phyloP scores from a whole-genome alignment of 257 asterid species.

The Mentha longifolia region DNA sequence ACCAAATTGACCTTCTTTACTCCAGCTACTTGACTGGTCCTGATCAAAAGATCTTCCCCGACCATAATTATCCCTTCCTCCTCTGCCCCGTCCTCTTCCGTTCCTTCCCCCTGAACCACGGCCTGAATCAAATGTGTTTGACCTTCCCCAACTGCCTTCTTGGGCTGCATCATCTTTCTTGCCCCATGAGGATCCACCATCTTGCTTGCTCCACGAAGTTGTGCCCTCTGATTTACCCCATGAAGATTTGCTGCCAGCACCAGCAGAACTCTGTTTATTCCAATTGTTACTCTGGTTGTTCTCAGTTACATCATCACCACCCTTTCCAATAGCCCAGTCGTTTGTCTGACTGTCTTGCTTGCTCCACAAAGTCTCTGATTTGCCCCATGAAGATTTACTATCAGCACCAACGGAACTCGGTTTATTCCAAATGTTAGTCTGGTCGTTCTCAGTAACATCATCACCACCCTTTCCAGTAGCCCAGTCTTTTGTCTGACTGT shows the following conservation, averaged over 20 bases:
- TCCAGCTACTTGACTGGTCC: constrained; percentile 49
- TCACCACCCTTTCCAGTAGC: constrained; percentile 32
- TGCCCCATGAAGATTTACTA: constrained; percentile 44
- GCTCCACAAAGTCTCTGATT: constrained; percentile 37
- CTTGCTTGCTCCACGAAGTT: constrained; percentile 40
- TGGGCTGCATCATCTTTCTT: constrained; percentile 43
- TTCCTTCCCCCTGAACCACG: constrained; percentile 63
- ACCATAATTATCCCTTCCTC: constrained; percentile 56
- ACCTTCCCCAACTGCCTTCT: constrained; percentile 48
- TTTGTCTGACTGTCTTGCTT: constrained; percentile 38
- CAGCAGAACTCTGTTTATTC: constrained; percentile 43
- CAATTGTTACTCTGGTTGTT: constrained; percentile 33
- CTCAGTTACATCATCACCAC: constrained; percentile 30
- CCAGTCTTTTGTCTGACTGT: constrained; percentile 36
- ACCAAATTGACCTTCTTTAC: constrained; percentile 34
- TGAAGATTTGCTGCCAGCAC: constrained; percentile 37
- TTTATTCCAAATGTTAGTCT: constrained; percentile 41
- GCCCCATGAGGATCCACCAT: constrained; percentile 49
- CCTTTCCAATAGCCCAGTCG: constrained; percentile 36
- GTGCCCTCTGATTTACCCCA: constrained; percentile 32
- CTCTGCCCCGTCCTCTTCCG: constrained; percentile 59
- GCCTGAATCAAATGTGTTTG: constrained; percentile 48
- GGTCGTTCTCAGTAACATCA: constrained; percentile 30
- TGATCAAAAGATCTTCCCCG: constrained; percentile 61
- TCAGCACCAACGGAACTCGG: constrained; percentile 42